Percentiles rank a stretch among this genome's conserved stretches.
Evolutionary conservation across 2,329 filamentous ascomycete genomes (phyloP).

Genomic region (Hymenoscyphus repandus): DNA sequence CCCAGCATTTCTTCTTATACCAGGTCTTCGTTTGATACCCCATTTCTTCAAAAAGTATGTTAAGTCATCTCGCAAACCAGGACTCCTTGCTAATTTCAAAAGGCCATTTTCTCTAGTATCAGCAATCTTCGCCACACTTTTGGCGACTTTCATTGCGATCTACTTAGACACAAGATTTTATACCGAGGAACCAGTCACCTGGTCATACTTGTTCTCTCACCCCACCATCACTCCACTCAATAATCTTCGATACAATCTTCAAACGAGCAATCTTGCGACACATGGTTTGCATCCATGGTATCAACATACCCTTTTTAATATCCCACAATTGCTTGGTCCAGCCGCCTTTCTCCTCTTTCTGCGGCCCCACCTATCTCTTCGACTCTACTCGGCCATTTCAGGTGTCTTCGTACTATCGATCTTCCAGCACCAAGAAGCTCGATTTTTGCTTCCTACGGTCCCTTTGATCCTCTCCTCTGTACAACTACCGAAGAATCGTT

Average conservation of each 20-base stretch:
- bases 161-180: constrained; percentile 85
- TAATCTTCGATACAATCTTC: constrained; percentile 71
- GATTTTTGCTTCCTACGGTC: constrained; percentile 70
- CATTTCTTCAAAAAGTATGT: constrained; percentile 77
- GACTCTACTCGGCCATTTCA: constrained; percentile 68
- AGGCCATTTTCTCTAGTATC: constrained; percentile 58
- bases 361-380: constrained; percentile 51
- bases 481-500: constrained; percentile 53
- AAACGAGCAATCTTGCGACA: constrained; percentile 62
- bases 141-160: constrained; percentile 69
- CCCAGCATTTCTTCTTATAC: constrained; percentile 84
- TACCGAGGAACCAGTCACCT: constrained; percentile 54
- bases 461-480: constrained; percentile 73
- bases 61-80: not conserved
- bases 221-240: constrained; percentile 74
- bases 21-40: constrained; percentile 75
- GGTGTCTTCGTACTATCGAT: constrained; percentile 65
- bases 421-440: constrained; percentile 75
- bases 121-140: constrained; percentile 57
- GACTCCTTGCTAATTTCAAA: constrained; percentile 11
- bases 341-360: constrained; percentile 57
- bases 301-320: constrained; percentile 67
- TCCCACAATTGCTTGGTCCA: constrained; percentile 68
- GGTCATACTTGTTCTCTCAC: constrained; percentile 55
- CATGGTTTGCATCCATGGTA: constrained; percentile 77